These are phyloP conservation scores for Epichloe scottii DNA, from an alignment of 2,329 filamentous ascomycete genomes.

Conservation along the genomic window DNA sequence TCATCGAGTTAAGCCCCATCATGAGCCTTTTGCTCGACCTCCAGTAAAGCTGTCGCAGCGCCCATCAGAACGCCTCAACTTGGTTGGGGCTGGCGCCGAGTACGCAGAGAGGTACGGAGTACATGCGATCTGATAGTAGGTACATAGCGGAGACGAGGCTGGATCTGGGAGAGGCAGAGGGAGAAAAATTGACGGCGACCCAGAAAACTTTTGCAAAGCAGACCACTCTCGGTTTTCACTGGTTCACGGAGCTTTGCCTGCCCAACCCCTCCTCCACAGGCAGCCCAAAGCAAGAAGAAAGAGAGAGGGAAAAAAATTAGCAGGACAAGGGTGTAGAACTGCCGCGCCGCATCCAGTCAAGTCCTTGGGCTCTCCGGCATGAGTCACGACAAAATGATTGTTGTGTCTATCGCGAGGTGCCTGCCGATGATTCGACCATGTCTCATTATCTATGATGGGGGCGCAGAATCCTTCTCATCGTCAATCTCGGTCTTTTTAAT, in stretches of 20 bases:
- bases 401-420: too few species aligned
- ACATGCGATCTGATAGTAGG: constrained; percentile 18
- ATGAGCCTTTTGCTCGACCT: background rate
- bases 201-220: constrained; percentile 6
- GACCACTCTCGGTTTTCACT: constrained; percentile 5
- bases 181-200: constrained; percentile 16
- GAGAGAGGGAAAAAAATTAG: background rate
- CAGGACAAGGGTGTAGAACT: background rate
- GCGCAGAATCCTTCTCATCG: too few species aligned
- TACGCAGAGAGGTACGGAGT: constrained; percentile 15
- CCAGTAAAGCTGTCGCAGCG: too few species aligned
- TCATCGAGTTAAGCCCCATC: background rate
- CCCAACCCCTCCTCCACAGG: constrained; percentile 13
- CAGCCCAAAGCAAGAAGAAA: constrained; percentile 12
- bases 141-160: constrained; percentile 9
- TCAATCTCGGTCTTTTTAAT: too few species aligned
- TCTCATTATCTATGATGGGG: too few species aligned
- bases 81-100: too few species aligned
- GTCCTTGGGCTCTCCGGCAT: background rate
- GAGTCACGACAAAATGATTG: background rate
- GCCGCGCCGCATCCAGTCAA: background rate
- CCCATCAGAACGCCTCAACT: background rate
- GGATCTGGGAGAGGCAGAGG: background rate
- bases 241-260: constrained; percentile 10
- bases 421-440: too few species aligned